Conservation (phyloP, 2,329 filamentous ascomycete species). For the Arthrobotrys iridis region DNA sequence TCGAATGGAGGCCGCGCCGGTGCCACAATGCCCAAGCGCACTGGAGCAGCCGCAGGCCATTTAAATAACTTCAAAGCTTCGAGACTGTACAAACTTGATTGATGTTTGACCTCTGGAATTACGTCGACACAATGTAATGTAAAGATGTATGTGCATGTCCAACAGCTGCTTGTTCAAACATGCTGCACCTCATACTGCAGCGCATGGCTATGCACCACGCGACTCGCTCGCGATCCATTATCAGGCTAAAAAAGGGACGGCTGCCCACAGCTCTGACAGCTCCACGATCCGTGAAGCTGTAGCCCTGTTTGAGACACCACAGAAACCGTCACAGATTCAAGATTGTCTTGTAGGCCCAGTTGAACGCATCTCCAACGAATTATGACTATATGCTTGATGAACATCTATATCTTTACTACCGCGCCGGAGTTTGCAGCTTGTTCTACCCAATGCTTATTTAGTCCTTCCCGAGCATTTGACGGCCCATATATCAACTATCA, state of each 20-base stretch:
- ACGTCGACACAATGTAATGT: background rate
- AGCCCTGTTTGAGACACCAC: background rate
- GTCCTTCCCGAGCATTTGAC: background rate
- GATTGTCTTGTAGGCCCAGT: background rate
- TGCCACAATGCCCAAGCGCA: constrained; percentile 20
- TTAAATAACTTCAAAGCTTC: background rate
- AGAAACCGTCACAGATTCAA: background rate
- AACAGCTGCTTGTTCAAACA: constrained; percentile 35
- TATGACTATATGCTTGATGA: background rate
- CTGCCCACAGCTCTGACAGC: background rate
- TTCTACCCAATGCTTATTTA: background rate
- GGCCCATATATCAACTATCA: background rate
- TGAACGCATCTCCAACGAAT: background rate
- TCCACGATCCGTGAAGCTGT: background rate
- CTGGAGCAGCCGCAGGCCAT: background rate
- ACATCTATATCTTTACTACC: too few relatives aligned
- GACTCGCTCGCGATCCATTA: constrained; percentile 16
- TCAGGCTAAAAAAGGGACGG: constrained; percentile 1
- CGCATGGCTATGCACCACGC: constrained; percentile 29
- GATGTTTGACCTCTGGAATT: background rate
- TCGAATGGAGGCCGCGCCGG: background rate
- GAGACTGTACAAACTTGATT: background rate
- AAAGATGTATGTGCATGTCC: background rate
- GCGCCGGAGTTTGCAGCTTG: background rate
- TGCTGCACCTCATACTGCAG: constrained; percentile 20